Evolutionary conservation across 2,329 filamentous ascomycete genomes (phyloP).

Genomic region (Aspergillus udagawae): DNA sequence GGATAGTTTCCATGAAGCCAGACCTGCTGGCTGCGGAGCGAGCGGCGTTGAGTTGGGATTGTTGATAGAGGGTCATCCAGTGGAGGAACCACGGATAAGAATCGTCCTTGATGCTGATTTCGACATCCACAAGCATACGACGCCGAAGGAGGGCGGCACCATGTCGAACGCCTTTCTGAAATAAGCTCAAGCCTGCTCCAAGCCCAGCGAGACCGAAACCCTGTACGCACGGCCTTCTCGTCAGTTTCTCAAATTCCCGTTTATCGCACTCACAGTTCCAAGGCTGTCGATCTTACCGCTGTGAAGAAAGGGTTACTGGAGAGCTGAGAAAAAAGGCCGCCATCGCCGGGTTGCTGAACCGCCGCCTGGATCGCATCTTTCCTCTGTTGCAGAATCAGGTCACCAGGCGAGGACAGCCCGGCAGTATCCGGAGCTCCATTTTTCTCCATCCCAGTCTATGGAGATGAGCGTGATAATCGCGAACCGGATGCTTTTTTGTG

Average conservation of each 20-base stretch:
- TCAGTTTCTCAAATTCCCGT: neutral
- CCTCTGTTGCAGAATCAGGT: conserved; percentile 35
- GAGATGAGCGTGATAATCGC: conserved; percentile 7
- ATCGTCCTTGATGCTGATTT: conserved; percentile 90
- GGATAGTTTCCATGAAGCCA: conserved; percentile 48
- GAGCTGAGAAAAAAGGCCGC: conserved; percentile 42
- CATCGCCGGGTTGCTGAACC: conserved; percentile 31
- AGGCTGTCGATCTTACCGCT: conserved; percentile 34
- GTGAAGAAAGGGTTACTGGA: conserved; percentile 49
- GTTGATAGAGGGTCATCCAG: conserved; percentile 85
- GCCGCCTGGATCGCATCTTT: conserved; percentile 27
- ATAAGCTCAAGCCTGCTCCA: conserved; percentile 75
- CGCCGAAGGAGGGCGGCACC: conserved; percentile 71
- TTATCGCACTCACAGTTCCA: neutral
- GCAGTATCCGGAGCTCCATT: conserved; percentile 28
- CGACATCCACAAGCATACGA: conserved; percentile 88
- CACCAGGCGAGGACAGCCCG: conserved; percentile 27
- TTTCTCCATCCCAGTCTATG: conserved; percentile 34
- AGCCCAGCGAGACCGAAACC: conserved; percentile 89
- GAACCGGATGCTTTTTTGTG: conserved; percentile 5
- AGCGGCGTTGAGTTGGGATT: conserved; percentile 56
- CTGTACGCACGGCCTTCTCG: conserved; percentile 25
- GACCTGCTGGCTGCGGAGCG: conserved; percentile 40
- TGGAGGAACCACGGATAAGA: conserved; percentile 92
- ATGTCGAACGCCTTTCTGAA: conserved; percentile 70